These are phyloP conservation scores for Penicillium brasilianum DNA, from an alignment of 2,329 filamentous ascomycete species.

Conservation along the genomic window DNA sequence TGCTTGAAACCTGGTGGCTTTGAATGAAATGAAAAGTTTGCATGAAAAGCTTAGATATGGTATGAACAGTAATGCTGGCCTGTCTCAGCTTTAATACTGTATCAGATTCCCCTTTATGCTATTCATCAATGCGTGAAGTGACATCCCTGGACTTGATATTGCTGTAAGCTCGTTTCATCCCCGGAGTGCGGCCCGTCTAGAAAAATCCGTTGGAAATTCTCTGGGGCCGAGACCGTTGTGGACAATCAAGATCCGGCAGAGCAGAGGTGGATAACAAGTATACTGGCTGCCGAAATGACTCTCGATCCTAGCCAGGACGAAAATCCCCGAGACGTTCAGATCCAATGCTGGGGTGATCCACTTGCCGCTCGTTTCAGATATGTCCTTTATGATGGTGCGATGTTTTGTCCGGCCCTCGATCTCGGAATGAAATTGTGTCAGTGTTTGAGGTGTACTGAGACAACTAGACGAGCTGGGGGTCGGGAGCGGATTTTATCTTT, in stretches of 20 bases:
- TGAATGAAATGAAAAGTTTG: too few species aligned
- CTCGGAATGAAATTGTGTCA: conserved; percentile 1
- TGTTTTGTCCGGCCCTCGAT: conserved; percentile 22
- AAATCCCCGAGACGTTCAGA: conserved; percentile 23
- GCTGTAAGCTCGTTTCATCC: conserved; percentile 15
- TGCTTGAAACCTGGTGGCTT: background rate
- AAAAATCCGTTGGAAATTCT: background rate
- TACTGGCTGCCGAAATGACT: conserved; percentile 22
- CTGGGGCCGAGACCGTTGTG: conserved; percentile 1
- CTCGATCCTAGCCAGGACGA: conserved; percentile 26
- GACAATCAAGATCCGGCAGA: background rate
- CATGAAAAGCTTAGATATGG: too few species aligned
- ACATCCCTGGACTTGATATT: conserved; percentile 14
- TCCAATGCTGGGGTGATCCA: conserved; percentile 21
- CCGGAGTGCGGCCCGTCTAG: background rate
- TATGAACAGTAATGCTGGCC: background rate
- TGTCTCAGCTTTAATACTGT: conserved; percentile 7
- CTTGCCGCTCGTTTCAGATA: conserved; percentile 30
- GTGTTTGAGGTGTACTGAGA: conserved; percentile 15
- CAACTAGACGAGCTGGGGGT: background rate
- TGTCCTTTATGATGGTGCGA: conserved; percentile 17
- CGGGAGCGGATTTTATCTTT: background rate
- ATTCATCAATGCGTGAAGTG: too few species aligned
- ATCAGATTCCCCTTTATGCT: background rate
- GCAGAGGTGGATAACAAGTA: conserved; percentile 8